phyloP scores from a whole-genome alignment of 805 yeast species.

The Zygoascus bituminiphila region DNA sequence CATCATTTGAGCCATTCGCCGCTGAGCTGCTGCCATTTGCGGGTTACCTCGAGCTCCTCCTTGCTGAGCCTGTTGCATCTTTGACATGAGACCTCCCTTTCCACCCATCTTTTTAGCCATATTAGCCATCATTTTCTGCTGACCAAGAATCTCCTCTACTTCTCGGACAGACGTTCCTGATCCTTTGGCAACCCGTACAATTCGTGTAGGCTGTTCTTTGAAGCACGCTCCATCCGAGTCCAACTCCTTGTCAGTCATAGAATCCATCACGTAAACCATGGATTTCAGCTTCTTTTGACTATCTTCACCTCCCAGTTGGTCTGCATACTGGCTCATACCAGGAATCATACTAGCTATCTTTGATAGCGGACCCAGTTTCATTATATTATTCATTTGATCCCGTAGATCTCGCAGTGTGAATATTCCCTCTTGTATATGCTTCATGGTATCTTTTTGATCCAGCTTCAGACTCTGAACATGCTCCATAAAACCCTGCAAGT shows the following conservation, averaged over 20 bases:
- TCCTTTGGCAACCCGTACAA: conserved; percentile 87
- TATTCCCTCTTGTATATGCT: conserved; percentile 89
- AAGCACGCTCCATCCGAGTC: conserved; percentile 83
- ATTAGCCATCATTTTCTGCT: conserved; percentile 87
- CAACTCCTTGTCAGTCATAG: conserved; percentile 88
- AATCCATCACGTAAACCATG: conserved; percentile 88
- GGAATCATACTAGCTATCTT: conserved; percentile 96
- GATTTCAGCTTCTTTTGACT: conserved; percentile 73
- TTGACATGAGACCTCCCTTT: conserved; percentile 43
- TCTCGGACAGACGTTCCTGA: conserved; percentile 89
- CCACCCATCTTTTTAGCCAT: conserved; percentile 72
- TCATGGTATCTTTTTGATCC: conserved; percentile 78
- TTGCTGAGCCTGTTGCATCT: conserved; percentile 31
- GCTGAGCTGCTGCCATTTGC: conserved; percentile 39
- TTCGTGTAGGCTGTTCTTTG: conserved; percentile 71
- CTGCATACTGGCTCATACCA: conserved; percentile 76
- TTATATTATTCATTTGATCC: conserved; percentile 87
- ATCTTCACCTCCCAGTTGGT: conserved; percentile 86
- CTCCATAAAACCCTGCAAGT: conserved; percentile 86
- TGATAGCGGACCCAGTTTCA: conserved; percentile 95
- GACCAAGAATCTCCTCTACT: conserved; percentile 84
- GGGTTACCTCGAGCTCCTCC: conserved; percentile 29
- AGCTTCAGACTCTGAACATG: conserved; percentile 82
- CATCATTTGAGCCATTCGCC: conserved; percentile 40
- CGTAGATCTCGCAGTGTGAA: conserved; percentile 87